These are phyloP conservation scores for Imleria badia DNA, from an alignment of 768 basidiomycete species.

Conservation along the genomic window DNA sequence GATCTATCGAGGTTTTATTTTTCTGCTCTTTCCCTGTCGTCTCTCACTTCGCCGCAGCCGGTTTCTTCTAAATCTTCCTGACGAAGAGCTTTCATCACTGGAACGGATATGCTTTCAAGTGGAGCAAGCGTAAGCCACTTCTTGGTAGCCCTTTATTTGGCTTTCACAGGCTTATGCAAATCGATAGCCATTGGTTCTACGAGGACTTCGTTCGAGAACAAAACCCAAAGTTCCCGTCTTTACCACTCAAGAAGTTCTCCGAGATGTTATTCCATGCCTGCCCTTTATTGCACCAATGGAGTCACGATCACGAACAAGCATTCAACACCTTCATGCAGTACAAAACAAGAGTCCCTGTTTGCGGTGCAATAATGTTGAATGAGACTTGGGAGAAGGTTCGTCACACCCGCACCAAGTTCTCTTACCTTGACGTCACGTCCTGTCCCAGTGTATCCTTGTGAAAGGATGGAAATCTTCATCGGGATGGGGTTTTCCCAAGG, in stretches of 20 bases:
- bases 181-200: slow-evolving; percentile 94
- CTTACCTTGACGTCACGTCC: slow-evolving; percentile 11
- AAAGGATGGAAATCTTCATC: slow-evolving; percentile 97
- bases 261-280: slow-evolving; percentile 86
- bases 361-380: slow-evolving; percentile 96
- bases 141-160: slow-evolving; percentile 5
- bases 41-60: slow-evolving; percentile 52
- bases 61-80: slow-evolving; percentile 95
- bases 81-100: slow-evolving; percentile 85
- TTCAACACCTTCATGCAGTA: slow-evolving; percentile 93
- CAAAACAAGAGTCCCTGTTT: slow-evolving; percentile 95
- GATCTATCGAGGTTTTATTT: slow-evolving; percentile 77
- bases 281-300: slow-evolving; percentile 80
- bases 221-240: slow-evolving; percentile 81
- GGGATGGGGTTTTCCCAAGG: slow-evolving; percentile 99
- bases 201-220: slow-evolving; percentile 97
- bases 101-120: slow-evolving; percentile 98
- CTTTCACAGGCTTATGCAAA: slow-evolving; percentile 13
- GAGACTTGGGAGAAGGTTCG: slow-evolving; percentile 88
- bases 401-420: slow-evolving; percentile 2
- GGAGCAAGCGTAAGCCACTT: slow-evolving; percentile 86
- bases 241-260: slow-evolving; percentile 91
- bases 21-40: slow-evolving; percentile 7
- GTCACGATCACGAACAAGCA: slow-evolving; percentile 79
- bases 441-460: slow-evolving; percentile 83